A percentile compares a stretch with the other conserved stretches of the same genome.
phyloP scores from a whole-genome alignment of 2,329 filamentous ascomycete species.

The Aspergillus puulaauensis region DNA sequence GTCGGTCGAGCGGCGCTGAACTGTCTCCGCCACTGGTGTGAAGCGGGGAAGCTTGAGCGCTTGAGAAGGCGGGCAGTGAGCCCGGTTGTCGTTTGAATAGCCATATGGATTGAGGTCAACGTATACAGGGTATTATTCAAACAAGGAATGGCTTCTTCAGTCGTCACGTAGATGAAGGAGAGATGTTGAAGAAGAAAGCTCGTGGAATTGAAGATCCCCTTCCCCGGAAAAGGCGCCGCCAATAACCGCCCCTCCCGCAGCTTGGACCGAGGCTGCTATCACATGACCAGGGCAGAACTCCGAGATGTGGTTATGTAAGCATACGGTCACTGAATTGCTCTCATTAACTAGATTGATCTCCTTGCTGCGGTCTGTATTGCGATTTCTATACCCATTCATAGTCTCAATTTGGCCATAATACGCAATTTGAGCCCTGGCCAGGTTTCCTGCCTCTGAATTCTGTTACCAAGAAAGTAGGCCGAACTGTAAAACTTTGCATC shows the following conservation, averaged over 20 bases:
- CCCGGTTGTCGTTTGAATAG: constrained; percentile 5
- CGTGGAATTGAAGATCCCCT: not conserved
- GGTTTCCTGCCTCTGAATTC: no score
- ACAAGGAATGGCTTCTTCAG: not conserved
- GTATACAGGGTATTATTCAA: not conserved
- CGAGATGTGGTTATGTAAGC: not conserved
- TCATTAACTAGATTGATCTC: no score
- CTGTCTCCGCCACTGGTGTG: constrained; percentile 49
- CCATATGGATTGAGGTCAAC: not conserved
- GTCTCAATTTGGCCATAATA: no score
- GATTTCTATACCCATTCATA: no score
- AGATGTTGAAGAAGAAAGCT: not conserved
- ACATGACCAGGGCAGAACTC: constrained; percentile 3
- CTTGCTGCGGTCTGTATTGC: no score
- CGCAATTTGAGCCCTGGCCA: no score
- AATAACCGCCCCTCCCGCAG: constrained; percentile 11
- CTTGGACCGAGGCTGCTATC: constrained; percentile 5
- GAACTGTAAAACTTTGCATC: no score
- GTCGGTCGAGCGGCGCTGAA: constrained; percentile 52
- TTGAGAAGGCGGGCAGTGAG: constrained; percentile 25
- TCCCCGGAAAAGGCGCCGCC: constrained; percentile 12
- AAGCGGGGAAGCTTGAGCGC: constrained; percentile 38
- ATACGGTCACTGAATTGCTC: no score
- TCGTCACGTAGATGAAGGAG: not conserved
- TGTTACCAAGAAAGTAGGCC: not conserved